Evolutionary conservation across 139 green algal genomes (phyloP).

Genomic region (Medakamo hakoo): DNA sequence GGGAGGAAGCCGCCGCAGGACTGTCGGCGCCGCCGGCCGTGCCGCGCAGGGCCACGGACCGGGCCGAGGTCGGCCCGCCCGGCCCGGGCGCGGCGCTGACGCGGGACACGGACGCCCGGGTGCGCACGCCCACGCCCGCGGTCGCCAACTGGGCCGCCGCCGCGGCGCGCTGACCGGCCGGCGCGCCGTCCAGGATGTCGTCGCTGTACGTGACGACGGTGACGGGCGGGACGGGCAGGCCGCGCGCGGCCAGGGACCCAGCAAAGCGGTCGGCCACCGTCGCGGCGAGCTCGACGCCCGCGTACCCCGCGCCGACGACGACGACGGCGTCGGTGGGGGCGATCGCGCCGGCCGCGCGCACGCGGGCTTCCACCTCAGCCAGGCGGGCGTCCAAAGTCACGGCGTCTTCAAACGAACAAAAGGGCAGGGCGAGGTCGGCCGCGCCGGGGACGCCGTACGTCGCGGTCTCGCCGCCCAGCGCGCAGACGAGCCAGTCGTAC

Average conservation of each 20-base stretch:
- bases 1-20: not conserved
- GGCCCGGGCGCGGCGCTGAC: conserved; percentile 13
- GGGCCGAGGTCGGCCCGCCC: not conserved
- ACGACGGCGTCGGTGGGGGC: conserved; percentile 3
- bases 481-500: conserved; percentile 84
- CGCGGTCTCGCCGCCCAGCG: conserved; percentile 50
- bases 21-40: not conserved
- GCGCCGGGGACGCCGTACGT: conserved; percentile 61
- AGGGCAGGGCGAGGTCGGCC: conserved; percentile 58
- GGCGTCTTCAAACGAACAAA: conserved; percentile 64
- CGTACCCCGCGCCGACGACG: conserved; percentile 78
- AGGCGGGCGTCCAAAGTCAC: conserved; percentile 7
- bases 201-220: conserved; percentile 45
- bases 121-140: conserved; percentile 42
- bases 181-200: conserved; percentile 49
- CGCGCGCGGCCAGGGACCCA: too few relatives aligned
- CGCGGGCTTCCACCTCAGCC: not conserved
- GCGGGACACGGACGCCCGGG: conserved; percentile 13
- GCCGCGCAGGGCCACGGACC: too few relatives aligned
- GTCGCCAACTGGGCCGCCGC: conserved; percentile 29
- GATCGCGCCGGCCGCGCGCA: not conserved
- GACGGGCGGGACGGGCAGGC: too few relatives aligned
- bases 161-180: conserved; percentile 45
- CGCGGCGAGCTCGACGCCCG: conserved; percentile 76
- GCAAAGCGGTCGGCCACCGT: conserved; percentile 56